Percentiles rank a stretch among this genome's conserved stretches.
Conservation (phyloP, 2,329 filamentous ascomycete species). For the Botrytis galanthina region DNA sequence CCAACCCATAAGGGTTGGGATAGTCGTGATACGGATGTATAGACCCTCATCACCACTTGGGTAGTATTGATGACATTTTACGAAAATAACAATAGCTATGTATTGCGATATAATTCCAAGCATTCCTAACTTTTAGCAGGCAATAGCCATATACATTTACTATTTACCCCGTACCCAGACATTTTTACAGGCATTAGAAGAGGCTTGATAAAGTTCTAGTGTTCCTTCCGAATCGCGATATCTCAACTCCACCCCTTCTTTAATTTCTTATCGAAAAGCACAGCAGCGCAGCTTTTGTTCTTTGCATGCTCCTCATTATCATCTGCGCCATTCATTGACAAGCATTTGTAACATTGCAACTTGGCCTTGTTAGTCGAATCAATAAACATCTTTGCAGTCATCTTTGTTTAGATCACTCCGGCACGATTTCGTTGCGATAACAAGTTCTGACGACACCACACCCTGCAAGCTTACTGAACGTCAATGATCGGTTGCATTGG, state of each 20-base stretch:
- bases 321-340: not conserved
- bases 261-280: slow-evolving; percentile 4
- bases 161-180: not conserved
- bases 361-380: not conserved
- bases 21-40: not conserved
- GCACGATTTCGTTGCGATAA: not conserved
- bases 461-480: slow-evolving; percentile 8
- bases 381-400: not conserved
- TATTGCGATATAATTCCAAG: not conserved
- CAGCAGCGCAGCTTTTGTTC: not conserved
- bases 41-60: too few species aligned
- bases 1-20: not conserved
- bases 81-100: too few species aligned
- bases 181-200: not conserved
- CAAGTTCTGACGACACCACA: not conserved
- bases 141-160: not conserved
- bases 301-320: not conserved
- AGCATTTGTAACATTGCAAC: not conserved
- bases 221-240: not conserved
- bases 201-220: not conserved
- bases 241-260: not conserved
- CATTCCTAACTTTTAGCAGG: not conserved
- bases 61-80: not conserved
- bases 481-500: not conserved
- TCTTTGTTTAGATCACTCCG: not conserved